Percentiles rank a stretch among this genome's conserved stretches.
Evolutionary conservation across 116 monocot genomes (phyloP).

Genomic region (Iris pallida): DNA sequence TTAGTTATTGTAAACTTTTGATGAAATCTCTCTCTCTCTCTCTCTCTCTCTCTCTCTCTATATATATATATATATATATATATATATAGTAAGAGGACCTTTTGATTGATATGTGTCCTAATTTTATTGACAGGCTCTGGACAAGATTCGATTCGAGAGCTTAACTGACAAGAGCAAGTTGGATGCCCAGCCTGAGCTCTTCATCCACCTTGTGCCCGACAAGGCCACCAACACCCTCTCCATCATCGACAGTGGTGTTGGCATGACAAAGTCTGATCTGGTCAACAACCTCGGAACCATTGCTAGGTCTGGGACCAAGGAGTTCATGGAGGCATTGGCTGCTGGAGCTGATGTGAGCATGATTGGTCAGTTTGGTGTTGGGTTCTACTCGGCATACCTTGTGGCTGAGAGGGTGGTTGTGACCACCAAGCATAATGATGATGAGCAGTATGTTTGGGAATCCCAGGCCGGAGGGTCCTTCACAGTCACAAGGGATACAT

Average conservation of each 20-base stretch:
- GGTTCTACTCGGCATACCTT: conserved; percentile 14
- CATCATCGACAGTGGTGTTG: conserved; percentile 8
- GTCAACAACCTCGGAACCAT: conserved; percentile 14
- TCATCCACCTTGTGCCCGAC: conserved; percentile 10
- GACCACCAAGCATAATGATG: conserved; percentile 14
- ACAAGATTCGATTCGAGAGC: conserved; percentile 14
- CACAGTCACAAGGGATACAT: conserved; percentile 16
- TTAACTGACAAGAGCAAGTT: conserved; percentile 8
- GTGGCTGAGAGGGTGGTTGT: conserved; percentile 13
- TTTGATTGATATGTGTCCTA: too few species aligned
- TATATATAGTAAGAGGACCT: too few species aligned
- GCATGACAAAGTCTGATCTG: conserved; percentile 13
- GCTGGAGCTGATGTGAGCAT: conserved; percentile 14
- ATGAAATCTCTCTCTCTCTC: too few species aligned
- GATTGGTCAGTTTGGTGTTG: conserved; percentile 7
- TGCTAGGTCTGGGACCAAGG: conserved; percentile 14
- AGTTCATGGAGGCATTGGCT: conserved; percentile 15
- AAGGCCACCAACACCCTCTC: conserved; percentile 6
- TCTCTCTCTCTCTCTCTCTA: too few species aligned
- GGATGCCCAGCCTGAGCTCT: conserved; percentile 10
- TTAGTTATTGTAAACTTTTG: too few species aligned
- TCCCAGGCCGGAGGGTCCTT: conserved; percentile 14
- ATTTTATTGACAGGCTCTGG: conserved; percentile 1
- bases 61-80: too few species aligned
- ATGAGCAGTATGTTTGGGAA: conserved; percentile 16